Evolutionary conservation across 2,329 filamentous ascomycete genomes (phyloP), one percentile per base, ranked within the genome.

Genomic region (Ambrosiella beaveri): DNA sequence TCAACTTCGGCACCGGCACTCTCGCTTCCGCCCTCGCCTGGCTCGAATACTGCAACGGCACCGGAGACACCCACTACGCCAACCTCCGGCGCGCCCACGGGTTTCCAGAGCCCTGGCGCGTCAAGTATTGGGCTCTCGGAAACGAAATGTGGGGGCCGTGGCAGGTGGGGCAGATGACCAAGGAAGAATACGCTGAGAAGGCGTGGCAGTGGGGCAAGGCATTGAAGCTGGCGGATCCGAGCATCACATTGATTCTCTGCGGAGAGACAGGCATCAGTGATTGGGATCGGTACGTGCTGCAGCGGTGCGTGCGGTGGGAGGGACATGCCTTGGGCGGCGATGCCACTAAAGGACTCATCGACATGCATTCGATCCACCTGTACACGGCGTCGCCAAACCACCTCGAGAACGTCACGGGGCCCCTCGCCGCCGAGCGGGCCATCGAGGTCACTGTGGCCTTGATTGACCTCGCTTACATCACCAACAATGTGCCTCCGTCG

Each of bases 1-100:
- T 93, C 59, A 93, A 93, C 72, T 84, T 93, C 68, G 87, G 86
- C 59, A 93, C 87, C 1, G 86, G 85, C 61, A 82, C 74, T 44
- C 69, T 70, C 1, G 67, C 68, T 44, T 67, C 68, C 64, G 77
- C 74, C 1, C 74, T 91, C 38, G 85, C 76, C 9, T 93, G 87
- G 87, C 74, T 93, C 17, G 87, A 93, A 67, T 93, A 93, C 73
- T 93, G 88, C 74, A 93, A 93, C 71, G 82, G 81, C 1, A 79
- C 77, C n/a, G 74, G 76, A 58, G 78, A 90, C 69, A 90, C 85
- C 8, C 78, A 91, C 73, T 93, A 88, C 67, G 87, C 87, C 62
- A 90, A 91, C 66, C 74, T 90, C 54, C 81, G 88, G 38, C 78
- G 87, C 11, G 76, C 84, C 64, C 84, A 93, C 69, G 87, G 87